phyloP scores from a whole-genome alignment of 169 alveolate species.

The Amoebophrya sp. region DNA sequence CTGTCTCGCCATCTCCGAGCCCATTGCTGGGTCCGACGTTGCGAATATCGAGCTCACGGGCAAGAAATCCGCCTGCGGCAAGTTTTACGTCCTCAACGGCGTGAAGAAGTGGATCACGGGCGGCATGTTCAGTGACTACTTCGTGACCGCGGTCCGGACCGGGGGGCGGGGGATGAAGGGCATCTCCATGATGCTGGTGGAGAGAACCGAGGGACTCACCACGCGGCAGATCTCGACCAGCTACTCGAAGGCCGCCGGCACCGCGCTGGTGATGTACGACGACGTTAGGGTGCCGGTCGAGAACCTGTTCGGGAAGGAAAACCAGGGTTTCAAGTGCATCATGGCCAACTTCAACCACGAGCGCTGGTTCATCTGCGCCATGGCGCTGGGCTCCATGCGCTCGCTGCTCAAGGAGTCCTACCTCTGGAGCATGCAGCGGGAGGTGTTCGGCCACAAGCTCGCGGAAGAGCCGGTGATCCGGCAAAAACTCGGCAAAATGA shows the following conservation, averaged over 20 bases:
- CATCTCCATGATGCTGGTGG: slow-evolving; percentile 8
- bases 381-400: background rate
- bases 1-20: slow-evolving; percentile 14
- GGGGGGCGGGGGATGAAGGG: slow-evolving; percentile 24
- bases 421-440: background rate
- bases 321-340: slow-evolving; percentile 28
- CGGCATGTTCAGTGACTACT: slow-evolving; percentile 24
- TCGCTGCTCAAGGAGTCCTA: background rate
- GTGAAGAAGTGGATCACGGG: slow-evolving; percentile 25
- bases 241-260: background rate
- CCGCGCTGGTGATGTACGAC: slow-evolving; percentile 15
- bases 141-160: slow-evolving; percentile 23
- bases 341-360: slow-evolving; percentile 32
- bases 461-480: slow-evolving; percentile 7
- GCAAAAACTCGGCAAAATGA: background rate
- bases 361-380: slow-evolving; percentile 1
- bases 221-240: background rate
- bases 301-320: slow-evolving; percentile 23
- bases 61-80: background rate
- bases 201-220: background rate
- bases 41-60: slow-evolving; percentile 8
- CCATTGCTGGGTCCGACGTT: slow-evolving; percentile 14
- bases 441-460: slow-evolving; percentile 8
- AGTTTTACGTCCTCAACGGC: slow-evolving; percentile 17
- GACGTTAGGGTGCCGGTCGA: slow-evolving; percentile 23